Base-by-base conservation (phyloP, 805 yeast species). In the Schwanniomyces sp. region DNA sequence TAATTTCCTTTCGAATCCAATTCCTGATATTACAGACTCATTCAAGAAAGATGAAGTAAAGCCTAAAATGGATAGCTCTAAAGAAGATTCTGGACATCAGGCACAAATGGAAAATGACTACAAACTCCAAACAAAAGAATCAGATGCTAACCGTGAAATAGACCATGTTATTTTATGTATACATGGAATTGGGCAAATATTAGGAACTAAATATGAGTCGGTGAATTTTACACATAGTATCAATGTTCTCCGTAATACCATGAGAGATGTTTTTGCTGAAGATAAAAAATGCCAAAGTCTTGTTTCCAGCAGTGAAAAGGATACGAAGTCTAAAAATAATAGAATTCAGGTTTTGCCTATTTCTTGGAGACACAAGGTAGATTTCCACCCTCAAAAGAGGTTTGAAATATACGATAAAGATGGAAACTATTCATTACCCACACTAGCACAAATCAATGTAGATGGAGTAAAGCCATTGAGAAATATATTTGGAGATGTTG, bases 121-220 rank as follows among this genome's bases (percentile, higher is more conserved):
- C 26, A 84, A 81, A 49, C 54, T 39, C n/a, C 56, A 57, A n/a
- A 52, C 58, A 12, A 51, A 59, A 11, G 36, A 51, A 10, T 40
- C 46, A 1, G 48, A 55, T n/a, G 50, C 70, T 2, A 51, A 63
- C 26, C 44, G 76, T 43, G 67, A 74, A 28, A 64, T 82, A 26
- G 81, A 84, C 30, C 89, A 84, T 58, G 69, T 92, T 52, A 81
- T 91, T 1, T 71, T 92, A n/a, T 90, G 97, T 60, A 80, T 92
- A 26, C 99, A 92, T 69, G 99, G 99, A 0, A 88, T 92, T 50
- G 99, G 98, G 1, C 99, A 92, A 66, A 80, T 84, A 14, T 70
- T 94, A 44, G 95, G 96, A 1, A 74, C 82, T 40, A 81, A 81
- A 57, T 83, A 86, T 59, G 91, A 91, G 55, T 83, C 86, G 44